These are phyloP conservation scores for Phaeotremella skinneri DNA, from an alignment of 768 basidiomycete genomes.

Conservation along the genomic window DNA sequence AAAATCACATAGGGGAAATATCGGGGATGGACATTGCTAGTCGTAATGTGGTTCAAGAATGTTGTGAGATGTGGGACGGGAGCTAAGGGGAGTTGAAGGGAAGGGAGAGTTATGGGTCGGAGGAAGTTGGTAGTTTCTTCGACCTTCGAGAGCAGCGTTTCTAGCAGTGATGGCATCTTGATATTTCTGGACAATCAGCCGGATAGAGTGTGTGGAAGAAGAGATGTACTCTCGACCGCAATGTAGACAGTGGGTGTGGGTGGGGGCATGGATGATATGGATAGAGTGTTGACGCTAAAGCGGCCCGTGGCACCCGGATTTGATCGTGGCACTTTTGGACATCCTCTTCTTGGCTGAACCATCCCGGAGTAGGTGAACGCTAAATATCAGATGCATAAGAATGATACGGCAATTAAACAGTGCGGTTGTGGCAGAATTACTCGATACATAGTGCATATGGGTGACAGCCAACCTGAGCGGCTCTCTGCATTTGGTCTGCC, in stretches of 20 bases:
- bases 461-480: no score
- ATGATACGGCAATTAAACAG: no score
- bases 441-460: no score
- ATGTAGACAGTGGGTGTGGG: neutral
- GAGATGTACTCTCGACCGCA: neutral
- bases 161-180: constrained; percentile 2
- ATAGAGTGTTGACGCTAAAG: no score
- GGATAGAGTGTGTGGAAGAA: neutral
- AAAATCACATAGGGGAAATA: constrained; percentile 36
- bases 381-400: no score
- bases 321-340: no score
- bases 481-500: no score
- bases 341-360: no score
- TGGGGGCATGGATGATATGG: neutral
- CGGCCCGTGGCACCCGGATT: no score
- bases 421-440: no score
- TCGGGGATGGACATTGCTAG: constrained; percentile 26
- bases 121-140: neutral
- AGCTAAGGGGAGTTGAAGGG: constrained; percentile 20
- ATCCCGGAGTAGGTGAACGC: no score
- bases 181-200: no score
- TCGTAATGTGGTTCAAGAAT: constrained; percentile 27
- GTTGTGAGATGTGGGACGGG: constrained; percentile 21
- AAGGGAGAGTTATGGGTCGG: constrained; percentile 15
- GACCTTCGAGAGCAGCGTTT: neutral